Base-by-base conservation (phyloP, 441 rosid genomes). In the Syzygium malaccense region DNA sequence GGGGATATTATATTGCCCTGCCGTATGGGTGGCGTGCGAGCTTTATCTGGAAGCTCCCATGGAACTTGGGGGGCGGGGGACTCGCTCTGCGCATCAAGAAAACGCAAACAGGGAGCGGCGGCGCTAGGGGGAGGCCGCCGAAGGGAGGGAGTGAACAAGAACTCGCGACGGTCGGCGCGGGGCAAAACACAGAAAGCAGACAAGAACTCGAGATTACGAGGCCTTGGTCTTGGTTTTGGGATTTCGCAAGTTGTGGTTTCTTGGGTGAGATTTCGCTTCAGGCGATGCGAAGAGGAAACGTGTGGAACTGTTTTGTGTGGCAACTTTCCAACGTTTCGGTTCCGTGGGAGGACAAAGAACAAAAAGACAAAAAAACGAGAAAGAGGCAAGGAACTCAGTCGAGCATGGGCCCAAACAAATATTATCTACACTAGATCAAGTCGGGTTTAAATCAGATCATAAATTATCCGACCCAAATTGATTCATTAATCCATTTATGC, bases 161-260 rank as follows among this genome's bases (percentile, higher is more conserved):
- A 64, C 33, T 2, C 32, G 0, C 75, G 41, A 9, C 78, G 25
- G 78, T 15, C 20, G 75, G 75, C 0, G 11, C 20, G 10, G 9
- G 18, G 32, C 1, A 6, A 25, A 0, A 32, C 33, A 45, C 4
- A 18, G 45, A 4, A 32, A 32, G 6, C 10, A 0, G 78, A 20
- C 3, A 3, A 8, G n/a, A 12, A 12, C 12, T 41, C 51, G 51
- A 41, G 26, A 60, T 26, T 28, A 14, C 66, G 66, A 28, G 54
- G 48, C 48, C 48, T 7, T 7, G 30, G 28, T 8, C 28, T 25
- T 10, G 25, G n/a, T 12, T 25, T 4, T 28, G 66, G 32, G 32
- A 28, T 12, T 3, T 20, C 2, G 9, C 51, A 0, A 71, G 1
- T 23, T 41, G 75, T 2, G 51, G 83, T 12, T 71, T 12, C 83